Evolutionary conservation across 768 basidiomycete species (phyloP).

Genomic region (Neoboletus subvelutipes): DNA sequence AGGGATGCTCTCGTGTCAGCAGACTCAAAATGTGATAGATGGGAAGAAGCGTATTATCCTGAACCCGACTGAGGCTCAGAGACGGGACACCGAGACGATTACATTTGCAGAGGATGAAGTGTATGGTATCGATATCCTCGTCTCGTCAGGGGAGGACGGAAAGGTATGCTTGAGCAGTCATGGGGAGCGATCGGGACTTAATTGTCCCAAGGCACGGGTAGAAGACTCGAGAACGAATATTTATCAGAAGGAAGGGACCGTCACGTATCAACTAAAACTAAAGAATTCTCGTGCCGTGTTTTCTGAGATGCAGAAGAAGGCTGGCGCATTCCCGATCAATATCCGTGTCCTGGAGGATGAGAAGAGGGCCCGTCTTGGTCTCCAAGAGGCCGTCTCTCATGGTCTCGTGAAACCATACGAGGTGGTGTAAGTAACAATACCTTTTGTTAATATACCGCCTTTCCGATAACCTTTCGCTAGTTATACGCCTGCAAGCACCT

Average conservation of each 20-base stretch:
- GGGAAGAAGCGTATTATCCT: constrained; percentile 95
- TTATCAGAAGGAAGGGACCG: constrained; percentile 82
- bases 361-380: constrained; percentile 91
- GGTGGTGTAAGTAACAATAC: constrained; percentile 64
- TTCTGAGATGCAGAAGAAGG: constrained; percentile 97
- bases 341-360: constrained; percentile 93
- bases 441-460: background rate
- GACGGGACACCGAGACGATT: constrained; percentile 78
- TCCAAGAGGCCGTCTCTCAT: constrained; percentile 95
- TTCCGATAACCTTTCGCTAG: constrained; percentile 35
- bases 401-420: constrained; percentile 93
- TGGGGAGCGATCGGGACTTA: background rate
- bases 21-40: constrained; percentile 91
- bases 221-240: constrained; percentile 91
- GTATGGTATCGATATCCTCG: constrained; percentile 89
- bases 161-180: constrained; percentile 54
- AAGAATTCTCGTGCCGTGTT: constrained; percentile 97
- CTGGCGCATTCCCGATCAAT: constrained; percentile 97
- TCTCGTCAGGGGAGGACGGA: constrained; percentile 87
- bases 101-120: constrained; percentile 93
- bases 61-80: constrained; percentile 84
- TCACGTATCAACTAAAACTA: constrained; percentile 96
- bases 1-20: constrained; percentile 96
- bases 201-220: constrained; percentile 63
- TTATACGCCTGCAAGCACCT: constrained; percentile 78